Conservation (phyloP, 1,284 basidiomycete genomes). For the Melanopsichium pennsylvanicum region DNA sequence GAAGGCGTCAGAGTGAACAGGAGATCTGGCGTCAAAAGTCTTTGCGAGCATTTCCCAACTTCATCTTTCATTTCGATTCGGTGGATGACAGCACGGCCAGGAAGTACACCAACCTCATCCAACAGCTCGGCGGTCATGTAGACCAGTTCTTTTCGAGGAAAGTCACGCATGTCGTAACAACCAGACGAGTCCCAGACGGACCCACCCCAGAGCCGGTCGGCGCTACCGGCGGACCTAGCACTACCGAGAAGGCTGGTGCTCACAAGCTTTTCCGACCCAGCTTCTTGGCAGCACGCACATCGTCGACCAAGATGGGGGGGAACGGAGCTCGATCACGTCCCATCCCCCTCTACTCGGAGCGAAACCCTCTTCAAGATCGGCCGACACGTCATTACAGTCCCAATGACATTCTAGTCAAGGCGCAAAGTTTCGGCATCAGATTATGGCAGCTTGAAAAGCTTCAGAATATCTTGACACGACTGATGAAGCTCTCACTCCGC, state of each 20-base stretch:
- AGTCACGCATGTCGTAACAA: constrained; percentile 62
- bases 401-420: constrained; percentile 76
- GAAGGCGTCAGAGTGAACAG: constrained; percentile 37
- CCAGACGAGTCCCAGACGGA: constrained; percentile 40
- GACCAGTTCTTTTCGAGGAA: constrained; percentile 64
- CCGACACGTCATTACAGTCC: constrained; percentile 57
- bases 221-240: neutral
- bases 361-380: constrained; percentile 65
- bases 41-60: constrained; percentile 55
- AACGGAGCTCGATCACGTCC: constrained; percentile 27
- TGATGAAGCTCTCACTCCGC: constrained; percentile 37
- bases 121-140: constrained; percentile 54
- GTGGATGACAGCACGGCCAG: constrained; percentile 46
- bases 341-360: constrained; percentile 58
- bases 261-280: constrained; percentile 44
- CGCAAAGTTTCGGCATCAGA: constrained; percentile 81
- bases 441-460: constrained; percentile 77
- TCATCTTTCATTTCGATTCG: constrained; percentile 62
- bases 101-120: constrained; percentile 41
- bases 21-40: constrained; percentile 56
- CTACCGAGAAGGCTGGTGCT: constrained; percentile 8
- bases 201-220: constrained; percentile 4
- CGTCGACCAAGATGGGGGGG: constrained; percentile 12
- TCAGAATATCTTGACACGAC: constrained; percentile 35
- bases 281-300: constrained; percentile 29